A percentile compares a stretch with the other conserved stretches of the same genome.
Conservation (phyloP, 148 eudicot species). For the Silene latifolia region DNA sequence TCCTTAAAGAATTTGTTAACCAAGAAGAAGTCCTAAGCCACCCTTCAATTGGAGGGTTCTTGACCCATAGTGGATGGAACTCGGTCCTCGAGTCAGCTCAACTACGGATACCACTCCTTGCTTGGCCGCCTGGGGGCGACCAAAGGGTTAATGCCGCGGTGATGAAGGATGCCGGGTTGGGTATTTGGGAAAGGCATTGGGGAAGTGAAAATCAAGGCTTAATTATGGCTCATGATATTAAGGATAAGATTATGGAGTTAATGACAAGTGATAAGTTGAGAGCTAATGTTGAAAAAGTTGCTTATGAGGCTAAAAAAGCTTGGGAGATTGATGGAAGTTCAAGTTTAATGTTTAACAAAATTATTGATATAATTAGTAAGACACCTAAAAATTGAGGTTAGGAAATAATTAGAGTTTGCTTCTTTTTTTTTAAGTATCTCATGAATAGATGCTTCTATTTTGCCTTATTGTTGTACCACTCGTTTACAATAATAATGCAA, state of each 20-base stretch:
- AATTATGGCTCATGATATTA: conserved; percentile 37
- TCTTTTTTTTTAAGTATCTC: too few species aligned
- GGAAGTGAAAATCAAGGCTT: conserved; percentile 37
- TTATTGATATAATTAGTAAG: neutral
- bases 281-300: conserved; percentile 27
- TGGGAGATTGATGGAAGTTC: conserved; percentile 39
- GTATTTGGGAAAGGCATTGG: conserved; percentile 49
- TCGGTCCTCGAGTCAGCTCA: conserved; percentile 40
- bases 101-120: conserved; percentile 36
- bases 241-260: conserved; percentile 39
- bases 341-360: conserved; percentile 14
- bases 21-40: conserved; percentile 40
- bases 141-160: conserved; percentile 53
- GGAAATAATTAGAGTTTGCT: too few species aligned
- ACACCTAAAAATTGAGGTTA: neutral
- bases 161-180: conserved; percentile 43
- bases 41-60: conserved; percentile 43
- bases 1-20: conserved; percentile 36
- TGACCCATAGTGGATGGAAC: conserved; percentile 60
- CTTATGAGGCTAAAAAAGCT: conserved; percentile 33
- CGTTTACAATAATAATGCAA: too few species aligned
- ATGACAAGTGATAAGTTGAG: conserved; percentile 34
- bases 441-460: too few species aligned
- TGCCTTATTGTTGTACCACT: too few species aligned
- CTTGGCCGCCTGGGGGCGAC: conserved; percentile 57